Percentiles rank a stretch among this genome's conserved stretches.
Evolutionary conservation across 768 basidiomycete genomes (phyloP).

Genomic region (Boletus vinaceobasis): DNA sequence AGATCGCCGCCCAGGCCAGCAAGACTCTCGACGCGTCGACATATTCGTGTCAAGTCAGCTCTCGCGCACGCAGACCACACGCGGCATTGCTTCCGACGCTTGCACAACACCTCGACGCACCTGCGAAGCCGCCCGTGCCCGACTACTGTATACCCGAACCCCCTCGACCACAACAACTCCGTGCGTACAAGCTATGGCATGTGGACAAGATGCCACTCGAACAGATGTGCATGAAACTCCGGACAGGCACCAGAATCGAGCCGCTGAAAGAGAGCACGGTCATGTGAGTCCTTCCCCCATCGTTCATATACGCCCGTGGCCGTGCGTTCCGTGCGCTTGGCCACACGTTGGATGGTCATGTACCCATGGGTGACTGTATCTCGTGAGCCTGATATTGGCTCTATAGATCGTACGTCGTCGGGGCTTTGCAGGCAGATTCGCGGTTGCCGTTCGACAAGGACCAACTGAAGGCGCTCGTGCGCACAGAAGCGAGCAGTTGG

Average conservation of each 20-base stretch:
- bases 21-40: conserved; percentile 14
- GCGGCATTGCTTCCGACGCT: neutral
- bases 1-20: conserved; percentile 26
- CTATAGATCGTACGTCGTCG: conserved; percentile 41
- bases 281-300: conserved; percentile 32
- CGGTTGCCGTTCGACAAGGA: conserved; percentile 36
- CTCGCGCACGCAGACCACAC: conserved; percentile 2
- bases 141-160: conserved; percentile 28
- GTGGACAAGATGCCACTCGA: conserved; percentile 31
- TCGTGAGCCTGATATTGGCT: neutral
- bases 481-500: conserved; percentile 42
- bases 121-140: conserved; percentile 5
- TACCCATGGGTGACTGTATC: neutral
- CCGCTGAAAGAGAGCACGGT: conserved; percentile 47
- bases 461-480: conserved; percentile 35
- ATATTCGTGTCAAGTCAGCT: conserved; percentile 30
- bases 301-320: neutral
- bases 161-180: conserved; percentile 36
- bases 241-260: conserved; percentile 29
- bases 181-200: conserved; percentile 48
- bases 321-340: too few relatives aligned
- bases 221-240: conserved; percentile 39
- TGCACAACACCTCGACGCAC: neutral
- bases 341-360: too few relatives aligned
- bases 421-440: conserved; percentile 39